phyloP scores from a whole-genome alignment of 202 grass and related monocot species.

The Thinopyrum obtusiflorum region DNA sequence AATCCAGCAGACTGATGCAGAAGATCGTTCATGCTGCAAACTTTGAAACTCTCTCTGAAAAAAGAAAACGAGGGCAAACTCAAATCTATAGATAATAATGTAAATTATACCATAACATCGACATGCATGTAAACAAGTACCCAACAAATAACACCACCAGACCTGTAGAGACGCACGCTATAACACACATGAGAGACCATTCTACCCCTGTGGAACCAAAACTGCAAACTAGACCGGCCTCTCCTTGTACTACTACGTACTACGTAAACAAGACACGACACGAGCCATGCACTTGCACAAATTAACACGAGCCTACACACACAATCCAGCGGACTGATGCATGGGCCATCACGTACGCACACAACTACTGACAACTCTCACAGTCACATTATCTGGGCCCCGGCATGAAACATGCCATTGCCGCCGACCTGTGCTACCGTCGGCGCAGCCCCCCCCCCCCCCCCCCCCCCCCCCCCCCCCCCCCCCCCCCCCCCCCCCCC shows the following conservation, averaged over 20 bases:
- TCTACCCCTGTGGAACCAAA: conserved; percentile 16
- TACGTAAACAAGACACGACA: background rate
- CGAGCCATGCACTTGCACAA: background rate
- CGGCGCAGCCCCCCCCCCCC: too few species aligned
- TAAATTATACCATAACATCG: conserved; percentile 8
- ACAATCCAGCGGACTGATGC: background rate
- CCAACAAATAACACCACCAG: background rate
- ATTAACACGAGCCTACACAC: background rate
- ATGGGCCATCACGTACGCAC: background rate
- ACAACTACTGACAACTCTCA: background rate
- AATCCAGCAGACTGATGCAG: background rate
- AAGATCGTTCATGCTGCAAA: too few species aligned
- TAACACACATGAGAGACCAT: background rate
- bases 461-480: too few species aligned
- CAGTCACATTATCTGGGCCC: conserved; percentile 16
- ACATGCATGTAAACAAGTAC: background rate
- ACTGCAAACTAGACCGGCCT: conserved; percentile 5
- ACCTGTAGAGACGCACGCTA: background rate
- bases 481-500: too few species aligned
- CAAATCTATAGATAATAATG: background rate
- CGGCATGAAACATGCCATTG: conserved; percentile 9
- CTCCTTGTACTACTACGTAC: background rate
- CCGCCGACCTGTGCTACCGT: conserved; percentile 16
- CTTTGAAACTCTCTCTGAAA: too few species aligned
- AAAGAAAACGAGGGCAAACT: too few species aligned